These are phyloP conservation scores for Scheffersomyces segobiensis DNA, from an alignment of 1,139 yeast genomes.

Conservation along the genomic window DNA sequence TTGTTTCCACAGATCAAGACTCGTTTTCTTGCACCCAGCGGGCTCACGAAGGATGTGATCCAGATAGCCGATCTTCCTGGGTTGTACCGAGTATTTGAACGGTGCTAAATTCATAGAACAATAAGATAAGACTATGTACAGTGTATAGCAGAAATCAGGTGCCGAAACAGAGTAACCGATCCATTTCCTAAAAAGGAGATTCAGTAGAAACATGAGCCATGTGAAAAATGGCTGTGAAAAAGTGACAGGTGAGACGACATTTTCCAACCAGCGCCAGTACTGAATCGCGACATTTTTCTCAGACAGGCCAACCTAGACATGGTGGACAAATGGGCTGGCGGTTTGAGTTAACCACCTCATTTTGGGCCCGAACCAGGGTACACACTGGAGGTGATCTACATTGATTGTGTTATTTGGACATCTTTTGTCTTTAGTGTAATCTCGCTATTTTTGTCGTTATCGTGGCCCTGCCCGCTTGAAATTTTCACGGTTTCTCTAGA, in stretches of 20 bases:
- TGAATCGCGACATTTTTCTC: not conserved
- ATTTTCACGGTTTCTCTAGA: not conserved
- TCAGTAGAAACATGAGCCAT: not conserved
- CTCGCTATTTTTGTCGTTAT: not conserved
- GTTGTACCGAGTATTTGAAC: constrained; percentile 84
- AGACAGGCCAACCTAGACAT: not conserved
- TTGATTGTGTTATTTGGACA: not conserved
- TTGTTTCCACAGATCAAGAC: constrained; percentile 69
- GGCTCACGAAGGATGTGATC: constrained; percentile 54
- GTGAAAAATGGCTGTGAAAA: not conserved
- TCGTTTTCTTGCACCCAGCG: constrained; percentile 64
- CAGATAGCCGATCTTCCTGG: constrained; percentile 94
- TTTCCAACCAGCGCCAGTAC: too few species aligned
- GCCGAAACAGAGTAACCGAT: not conserved
- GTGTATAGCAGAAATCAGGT: not conserved
- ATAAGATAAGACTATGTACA: not conserved
- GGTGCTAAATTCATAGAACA: constrained; percentile 53
- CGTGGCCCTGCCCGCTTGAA: not conserved
- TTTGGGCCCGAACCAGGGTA: not conserved
- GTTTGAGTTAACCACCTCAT: not conserved
- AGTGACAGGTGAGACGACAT: not conserved
- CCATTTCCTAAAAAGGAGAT: not conserved
- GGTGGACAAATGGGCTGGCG: not conserved
- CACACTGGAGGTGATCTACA: not conserved
- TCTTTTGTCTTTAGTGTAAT: not conserved